Percentiles rank a stretch among this genome's conserved stretches.
These are phyloP conservation scores for Orbilia oligospora DNA, from an alignment of 2,329 filamentous ascomycete species.

Conservation along the genomic window DNA sequence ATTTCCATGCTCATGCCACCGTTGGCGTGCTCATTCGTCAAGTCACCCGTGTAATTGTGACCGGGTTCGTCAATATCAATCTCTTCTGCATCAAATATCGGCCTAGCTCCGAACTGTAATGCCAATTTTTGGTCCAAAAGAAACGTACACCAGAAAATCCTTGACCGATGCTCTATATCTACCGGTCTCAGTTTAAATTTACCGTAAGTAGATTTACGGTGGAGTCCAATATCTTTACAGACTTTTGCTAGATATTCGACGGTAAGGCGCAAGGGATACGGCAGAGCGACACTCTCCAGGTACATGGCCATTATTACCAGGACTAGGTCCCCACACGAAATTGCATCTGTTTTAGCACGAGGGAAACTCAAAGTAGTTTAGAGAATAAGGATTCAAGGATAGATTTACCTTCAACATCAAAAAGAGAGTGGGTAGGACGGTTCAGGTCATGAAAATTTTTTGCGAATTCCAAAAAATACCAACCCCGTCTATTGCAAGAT, in stretches of 20 bases:
- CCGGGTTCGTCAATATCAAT: constrained; percentile 62
- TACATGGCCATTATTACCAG: constrained; percentile 63
- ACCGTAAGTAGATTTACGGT: constrained; percentile 54
- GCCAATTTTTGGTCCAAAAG: constrained; percentile 63
- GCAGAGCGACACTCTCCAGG: constrained; percentile 62
- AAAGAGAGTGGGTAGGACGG: constrained; percentile 61
- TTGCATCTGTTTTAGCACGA: too few relatives aligned
- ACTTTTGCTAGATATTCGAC: constrained; percentile 62
- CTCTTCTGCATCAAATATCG: constrained; percentile 62
- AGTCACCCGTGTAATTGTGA: not conserved
- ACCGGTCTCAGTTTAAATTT: constrained; percentile 35
- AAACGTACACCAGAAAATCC: constrained; percentile 63
- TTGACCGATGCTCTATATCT: constrained; percentile 61
- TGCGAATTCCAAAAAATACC: constrained; percentile 63
- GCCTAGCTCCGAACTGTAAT: constrained; percentile 60
- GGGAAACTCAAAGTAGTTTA: not conserved
- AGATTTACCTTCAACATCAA: constrained; percentile 61
- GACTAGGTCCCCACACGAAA: constrained; percentile 23
- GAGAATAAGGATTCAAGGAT: too few relatives aligned
- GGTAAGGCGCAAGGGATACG: constrained; percentile 62
- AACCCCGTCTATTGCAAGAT: constrained; percentile 57
- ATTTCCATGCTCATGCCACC: not conserved
- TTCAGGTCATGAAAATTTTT: constrained; percentile 63
- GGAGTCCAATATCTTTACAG: constrained; percentile 62
- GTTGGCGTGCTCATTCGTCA: not conserved